Evolutionary conservation across 2,329 filamentous ascomycete genomes (phyloP).

Genomic region (Cordyceps farinosa): DNA sequence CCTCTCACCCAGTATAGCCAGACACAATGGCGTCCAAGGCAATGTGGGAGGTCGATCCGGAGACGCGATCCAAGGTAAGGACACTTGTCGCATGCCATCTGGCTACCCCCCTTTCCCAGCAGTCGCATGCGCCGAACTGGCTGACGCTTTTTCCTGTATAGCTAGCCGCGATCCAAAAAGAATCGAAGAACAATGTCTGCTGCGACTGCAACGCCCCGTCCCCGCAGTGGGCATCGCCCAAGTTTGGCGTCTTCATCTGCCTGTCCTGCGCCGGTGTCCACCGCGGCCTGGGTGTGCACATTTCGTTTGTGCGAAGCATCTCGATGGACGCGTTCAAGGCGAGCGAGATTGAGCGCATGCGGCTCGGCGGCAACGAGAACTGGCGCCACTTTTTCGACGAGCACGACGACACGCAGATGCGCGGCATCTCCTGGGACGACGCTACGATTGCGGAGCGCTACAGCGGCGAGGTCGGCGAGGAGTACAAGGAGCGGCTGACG

Average conservation of each 20-base stretch:
- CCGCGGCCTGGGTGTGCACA: constrained; percentile 91
- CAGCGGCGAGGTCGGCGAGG: constrained; percentile 83
- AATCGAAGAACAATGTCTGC: constrained; percentile 82
- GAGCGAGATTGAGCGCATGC: constrained; percentile 89
- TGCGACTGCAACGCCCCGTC: constrained; percentile 94
- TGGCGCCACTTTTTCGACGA: constrained; percentile 86
- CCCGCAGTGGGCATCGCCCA: constrained; percentile 96
- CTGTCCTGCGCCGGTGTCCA: constrained; percentile 93
- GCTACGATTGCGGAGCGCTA: constrained; percentile 89
- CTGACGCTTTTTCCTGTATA: constrained; percentile 36
- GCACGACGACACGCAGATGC: constrained; percentile 62
- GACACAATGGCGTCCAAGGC: constrained; percentile 62
- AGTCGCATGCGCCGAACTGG: constrained; percentile 14
- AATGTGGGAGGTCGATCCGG: constrained; percentile 99
- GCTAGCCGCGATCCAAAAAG: constrained; percentile 89
- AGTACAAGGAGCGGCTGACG: constrained; percentile 87
- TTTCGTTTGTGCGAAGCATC: constrained; percentile 95
- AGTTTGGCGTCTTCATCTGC: constrained; percentile 98
- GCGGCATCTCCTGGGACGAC: constrained; percentile 73
- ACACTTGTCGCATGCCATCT: constrained; percentile 11
- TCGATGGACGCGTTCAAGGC: constrained; percentile 99
- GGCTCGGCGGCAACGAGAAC: constrained; percentile 80
- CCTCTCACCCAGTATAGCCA: constrained; percentile 4
- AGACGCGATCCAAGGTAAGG: constrained; percentile 86
- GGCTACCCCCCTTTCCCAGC: not conserved